Conservation (phyloP, 108 stramenopile species). For the Tribonema minus region DNA sequence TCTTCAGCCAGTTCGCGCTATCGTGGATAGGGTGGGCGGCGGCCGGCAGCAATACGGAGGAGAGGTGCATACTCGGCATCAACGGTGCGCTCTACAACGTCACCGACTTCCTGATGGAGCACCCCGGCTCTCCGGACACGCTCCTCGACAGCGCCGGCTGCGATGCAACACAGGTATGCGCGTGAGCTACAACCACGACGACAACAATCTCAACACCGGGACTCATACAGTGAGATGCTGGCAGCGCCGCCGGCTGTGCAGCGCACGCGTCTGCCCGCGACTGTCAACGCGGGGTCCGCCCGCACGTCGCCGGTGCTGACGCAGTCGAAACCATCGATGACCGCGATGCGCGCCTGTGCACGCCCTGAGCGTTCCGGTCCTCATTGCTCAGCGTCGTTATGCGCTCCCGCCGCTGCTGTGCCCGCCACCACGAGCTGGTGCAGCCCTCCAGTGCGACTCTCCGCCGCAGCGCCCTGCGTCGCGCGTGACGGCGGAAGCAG, state of each 20-base stretch:
- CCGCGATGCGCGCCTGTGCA: background rate
- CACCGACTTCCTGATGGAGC: slow-evolving; percentile 73
- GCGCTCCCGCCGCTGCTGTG: background rate
- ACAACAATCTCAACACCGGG: no score
- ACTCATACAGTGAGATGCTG: no score
- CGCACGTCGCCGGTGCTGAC: background rate
- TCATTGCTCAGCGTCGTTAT: no score
- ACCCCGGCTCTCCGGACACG: slow-evolving; percentile 87
- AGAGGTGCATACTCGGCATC: slow-evolving; percentile 72
- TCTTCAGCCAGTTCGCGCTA: slow-evolving; percentile 37
- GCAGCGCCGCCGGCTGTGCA: background rate
- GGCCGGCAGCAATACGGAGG: slow-evolving; percentile 31
- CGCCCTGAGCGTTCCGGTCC: no score
- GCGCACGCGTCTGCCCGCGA: background rate
- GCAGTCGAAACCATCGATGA: background rate
- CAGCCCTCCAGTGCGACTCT: background rate
- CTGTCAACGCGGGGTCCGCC: background rate
- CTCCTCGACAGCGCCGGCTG: slow-evolving; percentile 77
- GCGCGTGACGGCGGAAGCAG: no score
- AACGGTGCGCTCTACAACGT: slow-evolving; percentile 82
- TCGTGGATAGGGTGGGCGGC: slow-evolving; percentile 35
- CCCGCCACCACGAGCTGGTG: background rate
- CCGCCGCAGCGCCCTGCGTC: no score
- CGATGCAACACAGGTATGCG: slow-evolving; percentile 69
- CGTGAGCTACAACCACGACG: no score